These are phyloP conservation scores for Drechslerella stenobrocha DNA, from an alignment of 2,329 filamentous ascomycete species.

Conservation along the genomic window DNA sequence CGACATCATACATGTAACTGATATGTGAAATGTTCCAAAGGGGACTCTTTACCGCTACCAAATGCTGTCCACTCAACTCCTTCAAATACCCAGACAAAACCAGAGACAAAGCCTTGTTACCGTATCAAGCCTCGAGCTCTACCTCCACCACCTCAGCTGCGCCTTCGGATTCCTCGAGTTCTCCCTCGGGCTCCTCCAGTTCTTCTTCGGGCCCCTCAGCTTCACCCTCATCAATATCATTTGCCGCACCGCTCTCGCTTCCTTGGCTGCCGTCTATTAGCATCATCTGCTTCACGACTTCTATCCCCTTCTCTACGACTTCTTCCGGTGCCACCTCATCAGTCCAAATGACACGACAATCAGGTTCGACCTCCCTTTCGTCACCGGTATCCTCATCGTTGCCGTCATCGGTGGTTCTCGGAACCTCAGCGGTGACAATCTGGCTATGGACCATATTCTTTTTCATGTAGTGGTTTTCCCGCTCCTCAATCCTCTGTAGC, in stretches of 20 bases:
- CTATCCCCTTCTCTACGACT: constrained; percentile 31
- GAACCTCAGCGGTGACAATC: constrained; percentile 41
- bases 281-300: constrained; percentile 38
- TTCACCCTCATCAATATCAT: neutral
- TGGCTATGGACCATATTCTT: constrained; percentile 41
- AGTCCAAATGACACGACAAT: constrained; percentile 38
- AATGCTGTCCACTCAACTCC: neutral
- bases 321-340: constrained; percentile 31
- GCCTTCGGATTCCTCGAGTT: neutral
- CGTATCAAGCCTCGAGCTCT: neutral
- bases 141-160: neutral
- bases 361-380: constrained; percentile 18
- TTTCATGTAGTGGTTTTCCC: constrained; percentile 45
- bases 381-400: neutral
- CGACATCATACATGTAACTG: constrained; percentile 9
- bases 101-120: neutral
- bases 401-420: constrained; percentile 3
- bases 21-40: constrained; percentile 10
- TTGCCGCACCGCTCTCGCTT: neutral
- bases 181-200: neutral
- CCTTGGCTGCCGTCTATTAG: constrained; percentile 10
- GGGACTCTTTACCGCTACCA: neutral
- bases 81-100: neutral
- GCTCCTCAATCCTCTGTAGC: constrained; percentile 29
- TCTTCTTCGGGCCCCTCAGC: constrained; percentile 4